These are phyloP conservation scores for Cercospora berteroae DNA, from an alignment of 2,329 filamentous ascomycete species.

Conservation along the genomic window DNA sequence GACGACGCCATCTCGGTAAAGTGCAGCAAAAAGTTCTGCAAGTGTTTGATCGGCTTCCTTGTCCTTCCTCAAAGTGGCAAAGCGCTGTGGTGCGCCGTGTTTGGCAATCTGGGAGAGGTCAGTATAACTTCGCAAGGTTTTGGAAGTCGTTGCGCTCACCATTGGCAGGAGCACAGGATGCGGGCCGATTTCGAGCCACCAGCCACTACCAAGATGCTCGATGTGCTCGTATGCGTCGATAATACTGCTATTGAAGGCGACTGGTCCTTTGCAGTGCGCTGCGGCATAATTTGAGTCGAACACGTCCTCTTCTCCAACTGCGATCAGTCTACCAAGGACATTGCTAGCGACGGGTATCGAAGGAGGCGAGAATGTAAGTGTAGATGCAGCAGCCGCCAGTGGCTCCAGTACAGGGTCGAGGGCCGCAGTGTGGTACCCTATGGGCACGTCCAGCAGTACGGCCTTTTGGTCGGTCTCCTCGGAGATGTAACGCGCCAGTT, in stretches of 20 bases:
- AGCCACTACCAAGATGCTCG: not conserved
- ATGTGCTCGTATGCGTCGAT: constrained; percentile 6
- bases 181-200: constrained; percentile 21
- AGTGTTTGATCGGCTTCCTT: constrained; percentile 1
- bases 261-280: constrained; percentile 15
- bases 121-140: not conserved
- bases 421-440: constrained; percentile 18
- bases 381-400: constrained; percentile 6
- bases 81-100: not conserved
- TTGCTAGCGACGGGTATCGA: constrained; percentile 17
- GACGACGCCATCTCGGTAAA: not conserved
- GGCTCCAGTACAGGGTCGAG: constrained; percentile 15
- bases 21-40: not conserved
- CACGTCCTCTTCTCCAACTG: constrained; percentile 13
- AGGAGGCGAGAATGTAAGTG: constrained; percentile 6
- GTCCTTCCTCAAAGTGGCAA: constrained; percentile 2
- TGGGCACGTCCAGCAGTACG: constrained; percentile 14
- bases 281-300: constrained; percentile 14
- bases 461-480: constrained; percentile 1
- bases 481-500: not conserved
- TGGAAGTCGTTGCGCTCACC: not conserved
- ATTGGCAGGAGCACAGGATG: constrained; percentile 19
- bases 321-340: constrained; percentile 18
- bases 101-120: not conserved
- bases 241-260: constrained; percentile 16